A percentile compares a stretch with the other conserved stretches of the same genome.
Evolutionary conservation across 1,139 yeast genomes (phyloP).

Genomic region (Yamadazyma oceani): DNA sequence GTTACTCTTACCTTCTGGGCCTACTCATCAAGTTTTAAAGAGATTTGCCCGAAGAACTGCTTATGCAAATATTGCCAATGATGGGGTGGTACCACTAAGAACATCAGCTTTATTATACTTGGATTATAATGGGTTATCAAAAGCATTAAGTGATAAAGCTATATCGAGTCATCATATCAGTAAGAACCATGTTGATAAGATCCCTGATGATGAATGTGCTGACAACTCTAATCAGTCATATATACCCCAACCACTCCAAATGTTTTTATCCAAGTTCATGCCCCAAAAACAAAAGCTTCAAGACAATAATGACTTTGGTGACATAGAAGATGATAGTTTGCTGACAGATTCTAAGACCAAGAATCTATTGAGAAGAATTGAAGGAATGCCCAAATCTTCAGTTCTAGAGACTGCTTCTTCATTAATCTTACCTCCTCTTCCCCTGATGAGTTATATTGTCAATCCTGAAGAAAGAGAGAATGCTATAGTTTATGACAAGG

Average conservation of each 20-base stretch:
- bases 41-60: conserved; percentile 68
- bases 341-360: conserved; percentile 6
- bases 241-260: conserved; percentile 43
- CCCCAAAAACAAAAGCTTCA: conserved; percentile 41
- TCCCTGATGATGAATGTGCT: conserved; percentile 19
- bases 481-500: conserved; percentile 42
- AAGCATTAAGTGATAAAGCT: conserved; percentile 38
- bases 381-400: conserved; percentile 63
- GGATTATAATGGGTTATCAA: conserved; percentile 46
- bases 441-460: conserved; percentile 65
- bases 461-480: conserved; percentile 51
- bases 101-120: conserved; percentile 80
- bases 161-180: conserved; percentile 12
- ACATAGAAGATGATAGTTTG: neutral
- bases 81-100: conserved; percentile 91
- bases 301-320: conserved; percentile 14
- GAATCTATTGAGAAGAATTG: conserved; percentile 14
- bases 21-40: conserved; percentile 66
- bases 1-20: conserved; percentile 75
- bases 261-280: conserved; percentile 44
- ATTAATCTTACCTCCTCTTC: conserved; percentile 83
- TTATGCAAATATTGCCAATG: conserved; percentile 78
- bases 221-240: conserved; percentile 17
- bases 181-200: conserved; percentile 15
- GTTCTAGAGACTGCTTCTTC: conserved; percentile 82